Evolutionary conservation across 352 stramenopile genomes (phyloP), one percentile per base, ranked within the genome.

Genomic region (Phytopythium ostracodes): DNA sequence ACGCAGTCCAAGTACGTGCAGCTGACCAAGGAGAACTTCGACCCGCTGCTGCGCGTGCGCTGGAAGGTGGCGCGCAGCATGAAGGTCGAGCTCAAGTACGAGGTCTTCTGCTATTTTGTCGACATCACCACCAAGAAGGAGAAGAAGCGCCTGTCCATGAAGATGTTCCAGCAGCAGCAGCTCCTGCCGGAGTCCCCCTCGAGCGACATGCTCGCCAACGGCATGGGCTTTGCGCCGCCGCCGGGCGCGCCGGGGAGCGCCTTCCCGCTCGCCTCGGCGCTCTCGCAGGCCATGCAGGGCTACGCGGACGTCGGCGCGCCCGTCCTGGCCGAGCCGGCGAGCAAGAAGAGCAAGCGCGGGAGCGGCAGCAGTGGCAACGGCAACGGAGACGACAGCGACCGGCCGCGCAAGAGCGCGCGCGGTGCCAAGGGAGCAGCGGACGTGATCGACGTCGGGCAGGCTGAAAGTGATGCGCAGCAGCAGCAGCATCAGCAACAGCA

Each of bases 41-140:
- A 87, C 51, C 69, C 77, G 22, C 65, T 85, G 55, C 65, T 91
- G 63, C 76, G 79, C 35, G 75, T 84, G 69, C 81, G 81, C 51
- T 91, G 81, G 81, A 89, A 89, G 74, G 77, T 91, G n/a, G 75
- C 79, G 40, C 78, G 80, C 35, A 88, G 76, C 38, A 91, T 88
- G 78, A 91, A 91, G 64, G 77, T 82, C 29, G 81, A 91, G 51
- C 78, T 91, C 55, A 91, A 89, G 73, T 91, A 88, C 67, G 81
- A 91, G 51, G 71, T 91, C 7, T 91, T 91, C 61, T 86, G 79
- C 63, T 91, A 91, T 63, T 91, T 91, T 67, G 72, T 88, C 52
- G 81, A 91, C 70, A 75, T 75, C 18, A 81, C 75, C 2, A 79
- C 63, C 40, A 84, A 87, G 60, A 85, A 86, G 52, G 73, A 81